phyloP scores from a whole-genome alignment of 1,284 basidiomycete species.

The Trichosporon sp. region DNA sequence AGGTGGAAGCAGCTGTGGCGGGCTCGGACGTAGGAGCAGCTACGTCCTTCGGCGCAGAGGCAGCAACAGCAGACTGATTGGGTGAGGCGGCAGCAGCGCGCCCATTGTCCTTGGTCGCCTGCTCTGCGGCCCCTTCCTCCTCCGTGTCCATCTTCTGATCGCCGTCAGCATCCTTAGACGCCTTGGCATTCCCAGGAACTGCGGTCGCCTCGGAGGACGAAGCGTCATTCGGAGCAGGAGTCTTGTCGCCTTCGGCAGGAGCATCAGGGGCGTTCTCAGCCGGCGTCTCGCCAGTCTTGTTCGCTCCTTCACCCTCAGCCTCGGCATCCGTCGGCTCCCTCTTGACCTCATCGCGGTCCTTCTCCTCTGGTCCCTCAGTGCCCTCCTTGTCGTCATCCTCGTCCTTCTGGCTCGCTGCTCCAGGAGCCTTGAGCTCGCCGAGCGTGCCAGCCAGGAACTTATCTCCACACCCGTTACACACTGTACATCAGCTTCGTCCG shows the following conservation, averaged over 20 bases:
- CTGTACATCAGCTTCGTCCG: conserved; percentile 31
- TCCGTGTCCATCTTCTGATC: neutral
- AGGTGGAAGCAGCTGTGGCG: no score
- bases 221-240: conserved; percentile 7
- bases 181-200: neutral
- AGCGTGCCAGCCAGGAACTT: conserved; percentile 44
- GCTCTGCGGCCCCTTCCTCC: neutral
- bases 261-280: neutral
- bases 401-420: conserved; percentile 33
- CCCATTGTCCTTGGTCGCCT: neutral
- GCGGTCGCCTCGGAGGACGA: neutral
- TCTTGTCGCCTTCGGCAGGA: conserved; percentile 1
- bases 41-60: neutral
- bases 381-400: conserved; percentile 22
- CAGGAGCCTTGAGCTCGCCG: conserved; percentile 45
- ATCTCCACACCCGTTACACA: conserved; percentile 52
- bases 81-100: neutral
- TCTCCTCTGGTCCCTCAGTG: neutral
- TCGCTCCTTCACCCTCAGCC: neutral
- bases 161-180: neutral
- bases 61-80: neutral
- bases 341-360: conserved; percentile 17
- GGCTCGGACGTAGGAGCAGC: neutral
- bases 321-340: conserved; percentile 14
- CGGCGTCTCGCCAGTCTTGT: conserved; percentile 5